Percentiles rank a stretch among this genome's conserved stretches.
Evolutionary conservation across 2,329 filamentous ascomycete species (phyloP).

Genomic region (Claviceps humidiphila): DNA sequence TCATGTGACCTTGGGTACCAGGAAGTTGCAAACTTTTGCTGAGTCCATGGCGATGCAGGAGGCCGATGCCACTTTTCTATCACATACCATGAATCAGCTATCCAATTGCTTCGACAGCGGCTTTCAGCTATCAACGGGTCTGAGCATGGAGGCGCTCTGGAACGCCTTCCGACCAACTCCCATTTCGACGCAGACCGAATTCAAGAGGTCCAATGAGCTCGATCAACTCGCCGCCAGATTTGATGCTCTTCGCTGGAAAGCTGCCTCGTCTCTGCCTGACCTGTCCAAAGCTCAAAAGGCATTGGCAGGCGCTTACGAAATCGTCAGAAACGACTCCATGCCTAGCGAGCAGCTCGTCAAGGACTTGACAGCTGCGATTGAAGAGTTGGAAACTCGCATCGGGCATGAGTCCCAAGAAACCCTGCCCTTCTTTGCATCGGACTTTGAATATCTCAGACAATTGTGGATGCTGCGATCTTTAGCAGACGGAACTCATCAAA

Average conservation of each 20-base stretch:
- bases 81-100: conserved; percentile 27
- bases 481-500: not conserved
- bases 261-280: conserved; percentile 35
- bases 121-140: conserved; percentile 60
- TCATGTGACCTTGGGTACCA: conserved; percentile 39
- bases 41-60: conserved; percentile 11
- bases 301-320: conserved; percentile 40
- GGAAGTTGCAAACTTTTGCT: conserved; percentile 25
- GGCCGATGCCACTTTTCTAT: conserved; percentile 23
- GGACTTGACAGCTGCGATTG: conserved; percentile 37
- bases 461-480: conserved; percentile 28
- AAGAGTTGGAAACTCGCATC: conserved; percentile 33
- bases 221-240: conserved; percentile 45
- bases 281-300: conserved; percentile 40
- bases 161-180: conserved; percentile 52
- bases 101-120: conserved; percentile 49
- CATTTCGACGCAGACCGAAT: conserved; percentile 30
- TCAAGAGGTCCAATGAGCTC: conserved; percentile 36
- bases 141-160: conserved; percentile 75
- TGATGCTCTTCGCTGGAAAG: conserved; percentile 47
- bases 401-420: conserved; percentile 27
- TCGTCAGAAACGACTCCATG: conserved; percentile 31
- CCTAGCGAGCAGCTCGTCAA: conserved; percentile 34
- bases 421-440: conserved; percentile 35
- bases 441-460: conserved; percentile 47